Conservation (phyloP, 1,284 basidiomycete genomes). For the Marasmius tenuissimus region DNA sequence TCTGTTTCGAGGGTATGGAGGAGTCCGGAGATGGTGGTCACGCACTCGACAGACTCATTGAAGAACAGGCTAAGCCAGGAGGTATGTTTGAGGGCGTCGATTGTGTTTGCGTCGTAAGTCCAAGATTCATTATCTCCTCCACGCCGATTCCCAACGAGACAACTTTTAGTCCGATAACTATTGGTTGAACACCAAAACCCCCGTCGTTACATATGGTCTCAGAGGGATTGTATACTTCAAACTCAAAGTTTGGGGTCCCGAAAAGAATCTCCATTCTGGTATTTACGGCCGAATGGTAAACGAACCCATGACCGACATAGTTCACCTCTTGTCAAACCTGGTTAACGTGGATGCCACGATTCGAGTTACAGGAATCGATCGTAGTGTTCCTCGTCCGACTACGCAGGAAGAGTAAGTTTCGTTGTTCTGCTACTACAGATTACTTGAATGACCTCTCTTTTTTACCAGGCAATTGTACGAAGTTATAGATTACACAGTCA, state of each 20-base stretch:
- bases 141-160: background rate
- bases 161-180: constrained; percentile 75
- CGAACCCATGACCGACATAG: constrained; percentile 86
- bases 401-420: constrained; percentile 68
- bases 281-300: constrained; percentile 87
- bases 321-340: constrained; percentile 82
- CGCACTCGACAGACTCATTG: constrained; percentile 83
- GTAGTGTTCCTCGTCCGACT: constrained; percentile 79
- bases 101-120: constrained; percentile 88
- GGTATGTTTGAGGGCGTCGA: constrained; percentile 91
- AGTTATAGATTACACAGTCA: constrained; percentile 70
- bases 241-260: constrained; percentile 82
- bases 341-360: constrained; percentile 85
- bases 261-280: constrained; percentile 91
- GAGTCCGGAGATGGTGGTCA: constrained; percentile 93
- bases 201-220: constrained; percentile 75
- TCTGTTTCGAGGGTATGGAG: constrained; percentile 99
- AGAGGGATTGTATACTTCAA: constrained; percentile 93
- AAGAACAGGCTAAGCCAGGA: constrained; percentile 70
- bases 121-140: background rate
- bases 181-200: constrained; percentile 76
- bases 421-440: background rate
- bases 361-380: constrained; percentile 88
- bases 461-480: constrained; percentile 61
- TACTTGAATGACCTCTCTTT: background rate